phyloP scores from a whole-genome alignment of 306 rosid species.

The Sophora flavescens region DNA sequence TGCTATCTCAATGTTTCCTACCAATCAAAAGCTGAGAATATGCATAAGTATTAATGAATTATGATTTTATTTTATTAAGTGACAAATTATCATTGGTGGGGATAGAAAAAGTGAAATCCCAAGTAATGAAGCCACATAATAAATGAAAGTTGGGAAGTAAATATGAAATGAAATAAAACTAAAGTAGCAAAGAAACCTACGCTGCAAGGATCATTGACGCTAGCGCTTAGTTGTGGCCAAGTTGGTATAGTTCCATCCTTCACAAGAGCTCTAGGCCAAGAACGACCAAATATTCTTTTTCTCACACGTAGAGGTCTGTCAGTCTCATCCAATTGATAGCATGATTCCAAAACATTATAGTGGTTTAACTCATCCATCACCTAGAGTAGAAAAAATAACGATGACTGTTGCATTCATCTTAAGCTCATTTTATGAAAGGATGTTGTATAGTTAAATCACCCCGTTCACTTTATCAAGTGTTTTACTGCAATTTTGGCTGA shows the following conservation, averaged over 20 bases:
- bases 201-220: constrained; percentile 56
- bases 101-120: background rate
- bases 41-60: too few relatives aligned
- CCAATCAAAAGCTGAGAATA: too few relatives aligned
- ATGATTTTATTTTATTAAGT: too few relatives aligned
- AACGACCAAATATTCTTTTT: constrained; percentile 84
- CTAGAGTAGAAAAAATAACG: constrained; percentile 43
- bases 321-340: constrained; percentile 71
- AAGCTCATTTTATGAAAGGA: background rate
- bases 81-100: too few relatives aligned
- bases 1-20: fast-evolving
- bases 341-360: constrained; percentile 78
- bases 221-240: constrained; percentile 67
- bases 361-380: constrained; percentile 58
- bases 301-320: constrained; percentile 73
- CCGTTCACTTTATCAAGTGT: constrained; percentile 55
- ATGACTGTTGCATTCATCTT: constrained; percentile 8
- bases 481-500: constrained; percentile 32
- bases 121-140: background rate
- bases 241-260: constrained; percentile 74
- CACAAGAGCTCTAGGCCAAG: constrained; percentile 82
- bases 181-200: constrained; percentile 53
- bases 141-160: background rate
- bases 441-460: constrained; percentile 47
- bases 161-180: background rate